A percentile compares a stretch with the other conserved stretches of the same genome.
Evolutionary conservation across 2,329 filamentous ascomycete genomes (phyloP).

Genomic region (Eurotiales sp.): DNA sequence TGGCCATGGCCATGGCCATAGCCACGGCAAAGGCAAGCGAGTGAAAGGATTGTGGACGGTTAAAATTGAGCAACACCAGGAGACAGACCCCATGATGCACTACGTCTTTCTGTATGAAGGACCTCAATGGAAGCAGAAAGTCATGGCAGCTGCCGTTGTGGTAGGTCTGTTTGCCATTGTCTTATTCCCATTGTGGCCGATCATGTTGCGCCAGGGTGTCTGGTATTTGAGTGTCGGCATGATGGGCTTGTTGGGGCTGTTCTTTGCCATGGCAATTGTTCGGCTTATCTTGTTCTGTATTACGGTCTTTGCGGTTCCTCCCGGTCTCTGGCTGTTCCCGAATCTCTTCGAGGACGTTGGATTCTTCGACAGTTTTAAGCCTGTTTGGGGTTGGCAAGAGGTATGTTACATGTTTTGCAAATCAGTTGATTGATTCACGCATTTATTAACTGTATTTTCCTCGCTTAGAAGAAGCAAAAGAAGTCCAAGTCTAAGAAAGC

Average conservation of each 20-base stretch:
- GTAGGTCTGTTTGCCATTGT: conserved; percentile 82
- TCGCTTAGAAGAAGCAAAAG: conserved; percentile 34
- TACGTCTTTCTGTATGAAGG: conserved; percentile 97
- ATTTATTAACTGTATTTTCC: conserved; percentile 11
- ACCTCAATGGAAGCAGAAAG: conserved; percentile 86
- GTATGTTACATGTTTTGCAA: conserved; percentile 52
- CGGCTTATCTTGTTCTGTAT: conserved; percentile 89
- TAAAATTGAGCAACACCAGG: conserved; percentile 92
- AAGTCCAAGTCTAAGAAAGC: conserved; percentile 27
- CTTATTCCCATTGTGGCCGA: conserved; percentile 93
- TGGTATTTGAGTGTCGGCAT: conserved; percentile 97
- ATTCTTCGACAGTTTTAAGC: conserved; percentile 95
- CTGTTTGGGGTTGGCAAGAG: conserved; percentile 98
- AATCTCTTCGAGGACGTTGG: conserved; percentile 98
- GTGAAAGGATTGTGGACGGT: conserved; percentile 97
- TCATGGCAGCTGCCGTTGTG: conserved; percentile 82
- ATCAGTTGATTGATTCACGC: not conserved
- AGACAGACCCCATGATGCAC: conserved; percentile 64
- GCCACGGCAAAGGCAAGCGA: conserved; percentile 67
- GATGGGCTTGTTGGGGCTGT: conserved; percentile 81
- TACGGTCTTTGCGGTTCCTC: conserved; percentile 78
- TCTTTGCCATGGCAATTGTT: conserved; percentile 98
- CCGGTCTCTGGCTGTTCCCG: conserved; percentile 96
- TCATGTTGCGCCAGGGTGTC: conserved; percentile 84
- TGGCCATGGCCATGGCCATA: conserved; percentile 72